phyloP scores from a whole-genome alignment of 2,329 filamentous ascomycete genomes.

The Chalaropsis ovoidea region DNA sequence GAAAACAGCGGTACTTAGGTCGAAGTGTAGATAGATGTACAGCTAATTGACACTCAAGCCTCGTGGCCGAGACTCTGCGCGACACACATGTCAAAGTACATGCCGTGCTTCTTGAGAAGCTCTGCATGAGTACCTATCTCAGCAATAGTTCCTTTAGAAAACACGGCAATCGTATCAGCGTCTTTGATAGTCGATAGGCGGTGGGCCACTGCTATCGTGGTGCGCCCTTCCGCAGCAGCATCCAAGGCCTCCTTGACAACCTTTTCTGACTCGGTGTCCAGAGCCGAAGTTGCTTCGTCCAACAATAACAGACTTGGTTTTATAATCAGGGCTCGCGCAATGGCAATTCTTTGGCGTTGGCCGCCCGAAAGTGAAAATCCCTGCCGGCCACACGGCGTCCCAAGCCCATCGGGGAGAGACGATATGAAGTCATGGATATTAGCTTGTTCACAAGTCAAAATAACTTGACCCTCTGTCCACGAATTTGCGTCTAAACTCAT shows the following conservation, averaged over 20 bases:
- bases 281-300: slow-evolving; percentile 58
- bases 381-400: slow-evolving; percentile 54
- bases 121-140: slow-evolving; percentile 54
- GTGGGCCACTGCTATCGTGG: slow-evolving; percentile 58
- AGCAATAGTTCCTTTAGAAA: slow-evolving; percentile 46
- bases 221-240: slow-evolving; percentile 33
- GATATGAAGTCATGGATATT: slow-evolving; percentile 48
- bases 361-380: slow-evolving; percentile 62
- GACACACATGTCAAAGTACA: slow-evolving; percentile 47
- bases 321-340: slow-evolving; percentile 60
- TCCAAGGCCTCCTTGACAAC: slow-evolving; percentile 55
- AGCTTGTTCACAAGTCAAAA: slow-evolving; percentile 43
- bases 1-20: too few species aligned
- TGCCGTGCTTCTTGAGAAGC: slow-evolving; percentile 40
- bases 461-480: slow-evolving; percentile 35
- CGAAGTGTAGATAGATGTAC: background rate
- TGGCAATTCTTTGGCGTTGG: slow-evolving; percentile 62
- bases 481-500: slow-evolving; percentile 34
- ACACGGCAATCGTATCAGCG: slow-evolving; percentile 53
- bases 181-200: slow-evolving; percentile 46
- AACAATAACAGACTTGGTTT: slow-evolving; percentile 57
- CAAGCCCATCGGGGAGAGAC: slow-evolving; percentile 49
- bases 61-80: slow-evolving; percentile 36
- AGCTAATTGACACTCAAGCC: background rate
- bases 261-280: slow-evolving; percentile 57